Evolutionary conservation across 352 stramenopile genomes (phyloP), one percentile per base, ranked within the genome.

Genomic region (Elongisporangium senticosum): DNA sequence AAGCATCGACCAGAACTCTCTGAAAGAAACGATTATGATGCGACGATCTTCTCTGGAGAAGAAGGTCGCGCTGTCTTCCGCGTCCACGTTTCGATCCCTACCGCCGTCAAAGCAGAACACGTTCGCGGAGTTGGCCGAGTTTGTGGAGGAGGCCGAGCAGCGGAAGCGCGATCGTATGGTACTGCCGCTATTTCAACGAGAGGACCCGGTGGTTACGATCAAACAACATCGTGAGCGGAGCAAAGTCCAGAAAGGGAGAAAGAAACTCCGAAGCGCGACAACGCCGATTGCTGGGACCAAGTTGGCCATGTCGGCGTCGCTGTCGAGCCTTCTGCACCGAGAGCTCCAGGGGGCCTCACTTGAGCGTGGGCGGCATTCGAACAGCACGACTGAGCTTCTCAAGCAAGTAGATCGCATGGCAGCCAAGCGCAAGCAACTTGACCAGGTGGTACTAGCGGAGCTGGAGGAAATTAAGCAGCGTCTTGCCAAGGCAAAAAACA

Each of bases 341-440:
- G 71, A 83, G 24, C 60, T 84, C n/a, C 48, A 54, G 3, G 43
- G 58, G 6, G 64, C 49, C 3, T 72, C 72, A 40, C 72, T 24
- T 2, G 60, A 49, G 15, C 50, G 49, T 7, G 20, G 19, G 2
- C 13, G 67, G 5, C 23, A 43, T 14, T 37, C 64, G 6, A 69
- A 57, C 4, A 63, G 63, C 2, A 76, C 75, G 6, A 63, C 68
- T 17, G 49, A 52, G 1, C 64, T 91, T 13, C 70, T 89, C n/a
- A 61, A 79, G 24, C 70, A 69, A 7, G 63, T 84, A 3, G 62
- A 78, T 2, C 74, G 63, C 17, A 65, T 67, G 11, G 81, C 89
- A 19, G 56, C 69, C n/a, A 86, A 82, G 59, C 71, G 81, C 24
- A 89, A 87, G 55, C 63, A 90, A 77, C 55, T 91, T 7, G 82